phyloP scores from a whole-genome alignment of 352 stramenopile species.

The Phytophthora pseudosyringae region DNA sequence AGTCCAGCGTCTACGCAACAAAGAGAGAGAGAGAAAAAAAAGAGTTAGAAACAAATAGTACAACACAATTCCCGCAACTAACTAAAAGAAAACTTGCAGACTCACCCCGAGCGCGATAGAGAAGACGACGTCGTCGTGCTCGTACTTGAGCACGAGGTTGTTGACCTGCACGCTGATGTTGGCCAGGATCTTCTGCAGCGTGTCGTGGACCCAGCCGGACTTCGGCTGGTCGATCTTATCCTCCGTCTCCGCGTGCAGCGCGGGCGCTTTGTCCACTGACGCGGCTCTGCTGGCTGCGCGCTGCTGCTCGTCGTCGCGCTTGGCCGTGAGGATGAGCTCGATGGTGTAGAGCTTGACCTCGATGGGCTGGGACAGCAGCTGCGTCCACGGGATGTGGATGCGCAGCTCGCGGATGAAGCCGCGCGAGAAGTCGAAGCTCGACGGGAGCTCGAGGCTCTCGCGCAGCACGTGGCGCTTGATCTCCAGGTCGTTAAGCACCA shows the following conservation, averaged over 20 bases:
- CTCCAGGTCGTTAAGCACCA: constrained; percentile 90
- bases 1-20: constrained; percentile 64
- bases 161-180: constrained; percentile 88
- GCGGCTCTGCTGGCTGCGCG: constrained; percentile 2
- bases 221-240: constrained; percentile 80
- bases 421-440: constrained; percentile 87
- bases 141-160: constrained; percentile 90
- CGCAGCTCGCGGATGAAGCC: constrained; percentile 89
- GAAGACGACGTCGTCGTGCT: constrained; percentile 87
- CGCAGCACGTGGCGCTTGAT: constrained; percentile 90
- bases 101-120: constrained; percentile 80
- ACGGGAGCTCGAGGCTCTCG: constrained; percentile 86
- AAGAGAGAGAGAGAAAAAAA: not conserved
- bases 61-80: not conserved
- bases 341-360: constrained; percentile 91
- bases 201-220: constrained; percentile 81
- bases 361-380: constrained; percentile 85
- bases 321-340: constrained; percentile 85
- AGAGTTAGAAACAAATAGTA: constrained; percentile 3
- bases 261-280: not conserved
- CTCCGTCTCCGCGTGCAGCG: constrained; percentile 3
- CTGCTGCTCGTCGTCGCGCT: constrained; percentile 34
- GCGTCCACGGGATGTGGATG: constrained; percentile 91
- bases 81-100: not conserved
- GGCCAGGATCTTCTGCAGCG: constrained; percentile 80